Evolutionary conservation across 306 rosid species (phyloP), one percentile per base, ranked within the genome.

Genomic region (Lathyrus tuberosus): DNA sequence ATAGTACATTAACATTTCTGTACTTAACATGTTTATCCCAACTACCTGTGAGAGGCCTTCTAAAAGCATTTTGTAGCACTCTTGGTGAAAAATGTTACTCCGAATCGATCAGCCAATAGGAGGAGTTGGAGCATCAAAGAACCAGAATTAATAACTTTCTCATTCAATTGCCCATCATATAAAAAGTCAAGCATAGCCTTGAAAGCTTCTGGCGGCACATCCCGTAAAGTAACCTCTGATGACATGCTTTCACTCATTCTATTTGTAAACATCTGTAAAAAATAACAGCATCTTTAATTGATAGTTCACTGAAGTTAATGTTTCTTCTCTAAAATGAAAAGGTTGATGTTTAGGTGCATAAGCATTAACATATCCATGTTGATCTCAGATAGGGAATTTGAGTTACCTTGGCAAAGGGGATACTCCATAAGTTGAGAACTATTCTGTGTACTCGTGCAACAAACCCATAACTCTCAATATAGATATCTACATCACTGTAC

Each of bases 31-130:
- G 98, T 62, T 93, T 93, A 65, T 93, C 76, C 70, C 76, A 73
- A 81, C 91, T 83, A 93, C 98, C 98, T 93, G 94, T 16, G 98
- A 85, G 64, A 90, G 91, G 77, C 84, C 84, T 75, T 88, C 97
- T 71, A 90, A 76, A 73, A 93, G 89, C 78, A 74, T 62, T 85
- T 93, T 93, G 86, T 96, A 88, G 85, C 97, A 90, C 80, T 93
- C 97, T 81, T 85, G 90, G 73, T 88, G 96, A 64, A 93, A 62
- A 81, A 86, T 69, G 87, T 79, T 78, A 93, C 94, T 81, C 97
- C 98, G 75, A 88, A 93, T 76, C 86, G 94, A 79, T 93, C 98
- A 43, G 98, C 96, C 78, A 90, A 81, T 76, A 93, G 79, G 37
- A 93, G 80, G 46, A 93, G 87, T 77, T 88, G 84, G 42, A 90